Evolutionary conservation across 768 basidiomycete species (phyloP), one percentile per base, ranked within the genome.

Genomic region (Omphalotus guepiniiformis): DNA sequence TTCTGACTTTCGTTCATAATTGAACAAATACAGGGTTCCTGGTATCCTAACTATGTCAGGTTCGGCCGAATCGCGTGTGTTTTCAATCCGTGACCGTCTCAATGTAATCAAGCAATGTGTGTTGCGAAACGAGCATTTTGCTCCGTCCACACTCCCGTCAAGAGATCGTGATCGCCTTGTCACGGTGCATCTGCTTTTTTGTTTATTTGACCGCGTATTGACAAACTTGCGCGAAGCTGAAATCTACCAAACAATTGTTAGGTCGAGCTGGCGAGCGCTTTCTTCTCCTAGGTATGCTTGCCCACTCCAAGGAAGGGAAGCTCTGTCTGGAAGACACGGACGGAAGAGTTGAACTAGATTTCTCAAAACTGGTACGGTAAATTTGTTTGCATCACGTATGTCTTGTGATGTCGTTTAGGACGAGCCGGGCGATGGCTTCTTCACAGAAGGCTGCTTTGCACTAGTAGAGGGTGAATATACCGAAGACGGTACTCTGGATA

Each of bases 391-490:
- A 9, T 11, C 11, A 19, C 9, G 18, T 16, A 25, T 23, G 59
- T 54, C 52, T 39, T 48, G 52, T 51, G 42, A 38, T 49, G 26
- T 22, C 27, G 5, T 48, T 44, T 44, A 84, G 80, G 82, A 94
- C 63, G 87, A 88, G 51, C 94, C 95, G 15, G 92, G 93, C 32
- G 93, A 95, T 59, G 96, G 96, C 1, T 63, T 99, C 5, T 98
- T 96, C 59, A 96, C 93, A 0, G 96, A 98, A 64, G 96, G 96
- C 0, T 93, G 86, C 49, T 88, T 97, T 63, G 92, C 93, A 1
- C 77, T 99, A 13, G 83, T 97, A 0, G 96, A 98, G 68, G 96
- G 96, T 18, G 90, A 93, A 58, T 99, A 97, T 61, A 97, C 90
- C 0, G 85, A 94, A 50, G 93, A 98, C 25, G 88, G 85, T 41